Conservation (phyloP, 441 rosid genomes). For the Syzygium syzygioides region DNA sequence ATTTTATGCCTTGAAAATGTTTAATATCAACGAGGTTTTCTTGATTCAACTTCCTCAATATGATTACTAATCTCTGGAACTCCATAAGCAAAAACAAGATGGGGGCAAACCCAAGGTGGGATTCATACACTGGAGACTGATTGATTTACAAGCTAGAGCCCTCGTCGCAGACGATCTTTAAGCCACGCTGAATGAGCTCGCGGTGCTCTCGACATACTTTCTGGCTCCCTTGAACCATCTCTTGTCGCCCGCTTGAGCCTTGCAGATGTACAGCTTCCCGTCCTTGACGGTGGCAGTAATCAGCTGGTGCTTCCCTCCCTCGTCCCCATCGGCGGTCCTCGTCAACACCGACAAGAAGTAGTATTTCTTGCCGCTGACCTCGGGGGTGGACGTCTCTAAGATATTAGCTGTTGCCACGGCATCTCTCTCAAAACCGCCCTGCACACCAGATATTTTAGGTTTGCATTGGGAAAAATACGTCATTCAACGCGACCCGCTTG, state of each 20-base stretch:
- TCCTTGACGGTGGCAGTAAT: constrained; percentile 66
- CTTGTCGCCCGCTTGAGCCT: constrained; percentile 99
- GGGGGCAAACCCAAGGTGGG: neutral
- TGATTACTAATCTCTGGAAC: neutral
- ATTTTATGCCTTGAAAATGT: neutral
- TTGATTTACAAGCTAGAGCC: constrained; percentile 14
- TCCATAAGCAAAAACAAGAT: neutral
- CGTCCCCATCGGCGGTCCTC: constrained; percentile 95
- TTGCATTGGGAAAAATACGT: neutral
- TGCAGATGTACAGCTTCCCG: constrained; percentile 92
- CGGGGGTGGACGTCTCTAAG: constrained; percentile 43
- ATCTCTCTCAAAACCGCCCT: constrained; percentile 88
- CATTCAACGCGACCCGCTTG: neutral
- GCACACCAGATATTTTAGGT: neutral
- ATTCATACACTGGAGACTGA: neutral
- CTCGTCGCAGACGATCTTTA: constrained; percentile 8
- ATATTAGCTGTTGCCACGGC: constrained; percentile 88
- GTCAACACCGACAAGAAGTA: constrained; percentile 67
- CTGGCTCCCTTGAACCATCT: constrained; percentile 99
- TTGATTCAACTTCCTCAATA: neutral
- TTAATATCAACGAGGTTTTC: neutral
- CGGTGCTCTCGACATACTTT: constrained; percentile 70
- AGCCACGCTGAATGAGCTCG: constrained; percentile 84
- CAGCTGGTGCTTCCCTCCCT: constrained; percentile 91
- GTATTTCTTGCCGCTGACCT: constrained; percentile 52